These are phyloP conservation scores for Colletotrichum eremochloae DNA, from an alignment of 2,329 filamentous ascomycete genomes.

Conservation along the genomic window DNA sequence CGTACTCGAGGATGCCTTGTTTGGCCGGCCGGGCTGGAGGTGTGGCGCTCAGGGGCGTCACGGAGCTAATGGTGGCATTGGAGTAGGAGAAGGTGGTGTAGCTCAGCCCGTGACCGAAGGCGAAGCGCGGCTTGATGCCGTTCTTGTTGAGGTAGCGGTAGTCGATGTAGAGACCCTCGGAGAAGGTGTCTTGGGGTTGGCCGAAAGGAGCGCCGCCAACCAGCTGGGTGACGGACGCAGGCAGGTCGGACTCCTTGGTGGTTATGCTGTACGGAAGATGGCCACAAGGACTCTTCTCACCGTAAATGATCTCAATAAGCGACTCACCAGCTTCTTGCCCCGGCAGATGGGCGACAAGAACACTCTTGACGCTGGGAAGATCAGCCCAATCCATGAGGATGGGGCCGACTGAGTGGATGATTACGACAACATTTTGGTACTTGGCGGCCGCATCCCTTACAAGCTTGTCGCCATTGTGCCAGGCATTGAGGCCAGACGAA, in stretches of 20 bases:
- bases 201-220: slow-evolving; percentile 68
- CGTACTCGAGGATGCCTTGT: slow-evolving; percentile 60
- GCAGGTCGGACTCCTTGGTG: slow-evolving; percentile 77
- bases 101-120: slow-evolving; percentile 88
- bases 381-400: slow-evolving; percentile 88
- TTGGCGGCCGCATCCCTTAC: slow-evolving; percentile 76
- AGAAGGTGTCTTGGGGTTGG: slow-evolving; percentile 85
- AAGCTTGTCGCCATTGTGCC: slow-evolving; percentile 83
- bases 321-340: slow-evolving; percentile 90
- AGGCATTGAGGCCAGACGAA: slow-evolving; percentile 70
- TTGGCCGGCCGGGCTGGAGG: slow-evolving; percentile 53
- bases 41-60: slow-evolving; percentile 57
- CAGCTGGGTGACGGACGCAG: slow-evolving; percentile 62
- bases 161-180: slow-evolving; percentile 87
- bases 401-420: slow-evolving; percentile 88
- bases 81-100: slow-evolving; percentile 80
- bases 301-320: slow-evolving; percentile 83
- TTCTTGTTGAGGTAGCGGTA: slow-evolving; percentile 90
- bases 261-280: slow-evolving; percentile 90
- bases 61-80: slow-evolving; percentile 61
- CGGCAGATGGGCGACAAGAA: slow-evolving; percentile 87
- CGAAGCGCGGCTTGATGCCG: slow-evolving; percentile 80
- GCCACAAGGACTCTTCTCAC: slow-evolving; percentile 73
- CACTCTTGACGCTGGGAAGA: slow-evolving; percentile 80
- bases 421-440: slow-evolving; percentile 75